Base-by-base conservation (phyloP, 225 moss, liverwort and hornwort species). In the Asterella californica region DNA sequence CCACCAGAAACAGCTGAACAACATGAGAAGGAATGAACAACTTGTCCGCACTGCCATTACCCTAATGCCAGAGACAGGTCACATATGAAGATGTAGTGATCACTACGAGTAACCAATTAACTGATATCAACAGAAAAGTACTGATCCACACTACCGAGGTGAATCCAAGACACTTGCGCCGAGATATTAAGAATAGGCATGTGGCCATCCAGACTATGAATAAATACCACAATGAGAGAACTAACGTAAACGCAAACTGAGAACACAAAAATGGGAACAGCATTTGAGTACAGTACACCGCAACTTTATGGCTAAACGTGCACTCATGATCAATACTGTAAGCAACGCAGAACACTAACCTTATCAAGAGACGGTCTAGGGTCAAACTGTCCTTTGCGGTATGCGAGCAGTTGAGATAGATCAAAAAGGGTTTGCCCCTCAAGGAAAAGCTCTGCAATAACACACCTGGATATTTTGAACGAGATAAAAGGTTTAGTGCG, bases 381-480 rank as follows among this genome's bases (percentile, higher is more conserved):
- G 85, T 99, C 97, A 64, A 88, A 99, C 78, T 93, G 92, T 34
- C 93, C 94, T 85, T 93, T 93, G 53, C 94, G 92, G 85, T 99
- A 99, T 70, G 94, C 93, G 52, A 99, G 91, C 62, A 99, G 83
- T 80, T 99, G 94, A 54, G 97, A 99, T 80, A 94, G 88, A 82
- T 94, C 93, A 82, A 99, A 99, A 63, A 99, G 79, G 33, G 91
- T 89, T 79, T 99, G 92, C 52, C 97, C 97, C 87, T 99, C 97
- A 78, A 93, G 82, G 81, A 94, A 94, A 79, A 99, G 91, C 85
- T 99, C 97, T 45, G 93, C 97, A 79, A 99, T 94, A 72, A 99
- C 97, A 84, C 97, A 99, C 86, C 97, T 99, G 87, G 83, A 78
- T 61, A 66, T 48, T 76, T 73, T 75, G 72, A 79, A 59, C 75